Base-by-base conservation (phyloP, 345 rosid genomes). In the Salix udensis region DNA sequence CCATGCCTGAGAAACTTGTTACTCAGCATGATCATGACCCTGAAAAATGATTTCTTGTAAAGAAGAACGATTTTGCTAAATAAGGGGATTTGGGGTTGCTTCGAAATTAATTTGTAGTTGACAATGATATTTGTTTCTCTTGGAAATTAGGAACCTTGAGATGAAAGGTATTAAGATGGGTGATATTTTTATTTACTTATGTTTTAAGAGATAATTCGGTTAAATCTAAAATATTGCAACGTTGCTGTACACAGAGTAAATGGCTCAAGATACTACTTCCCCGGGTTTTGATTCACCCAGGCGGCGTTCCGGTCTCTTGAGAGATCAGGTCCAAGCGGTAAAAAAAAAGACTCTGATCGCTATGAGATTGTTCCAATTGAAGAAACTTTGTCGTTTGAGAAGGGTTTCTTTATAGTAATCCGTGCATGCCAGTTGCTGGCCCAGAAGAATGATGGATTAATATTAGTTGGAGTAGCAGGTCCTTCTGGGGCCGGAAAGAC, bases 401-500 rank as follows among this genome's bases (percentile, higher is more conserved):
- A 96, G 72, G 99, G 99, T 28, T 96, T 96, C 83, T 96, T 90
- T 79, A 84, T 84, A 26, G 93, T 92, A 21, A 96, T 96, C 73
- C 94, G 99, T 46, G 96, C 99, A 9, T 93, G 97, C 85, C 99
- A 96, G 72, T 80, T 93, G 39, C 67, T 93, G 86, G 89, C 98
- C 72, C 97, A 93, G 80, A 93, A 93, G 86, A 96, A 93, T 77
- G 94, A 92, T 67, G 99, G 99, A 42, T 70, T 96, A 52, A 88
- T 90, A 78, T 85, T 96, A 80, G 97, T 93, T 71, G 99, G 98
- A 36, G 90, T 96, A 64, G 99, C 99, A 30, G 99, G 99, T 74
- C 99, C 99, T 23, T 93, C 98, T 75, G 99, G 99, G 36, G 99
- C 99, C 74, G 99, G 99, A 23, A 96, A 96, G 80, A 93, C 99